A percentile compares a stretch with the other conserved stretches of the same genome.
Evolutionary conservation across 108 stramenopile genomes (phyloP).

Genomic region (Cyclotella kingstonii): DNA sequence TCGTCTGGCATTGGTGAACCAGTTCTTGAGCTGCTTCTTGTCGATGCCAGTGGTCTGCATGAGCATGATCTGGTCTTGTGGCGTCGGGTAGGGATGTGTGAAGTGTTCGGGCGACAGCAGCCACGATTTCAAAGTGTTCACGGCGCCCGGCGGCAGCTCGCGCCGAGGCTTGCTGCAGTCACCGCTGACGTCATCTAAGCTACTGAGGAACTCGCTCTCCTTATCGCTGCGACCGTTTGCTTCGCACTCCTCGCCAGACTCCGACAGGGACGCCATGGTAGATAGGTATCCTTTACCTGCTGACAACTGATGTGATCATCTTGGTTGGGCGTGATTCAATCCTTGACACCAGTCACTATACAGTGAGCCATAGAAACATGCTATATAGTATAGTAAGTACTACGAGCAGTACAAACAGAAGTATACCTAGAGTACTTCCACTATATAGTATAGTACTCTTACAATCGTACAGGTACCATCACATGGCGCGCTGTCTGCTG

Average conservation of each 20-base stretch:
- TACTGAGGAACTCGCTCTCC: too few relatives aligned
- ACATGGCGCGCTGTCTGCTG: too few relatives aligned
- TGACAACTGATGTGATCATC: background rate
- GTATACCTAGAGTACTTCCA: too few relatives aligned
- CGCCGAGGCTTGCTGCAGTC: conserved; percentile 73
- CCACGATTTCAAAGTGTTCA: conserved; percentile 89
- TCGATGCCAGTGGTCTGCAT: conserved; percentile 95
- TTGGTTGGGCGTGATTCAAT: conserved; percentile 3
- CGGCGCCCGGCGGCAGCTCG: conserved; percentile 89
- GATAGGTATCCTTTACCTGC: too few relatives aligned
- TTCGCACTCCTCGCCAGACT: too few relatives aligned
- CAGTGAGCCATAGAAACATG: too few relatives aligned
- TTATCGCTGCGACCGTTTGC: too few relatives aligned
- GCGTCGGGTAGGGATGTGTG: conserved; percentile 90
- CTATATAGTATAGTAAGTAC: too few relatives aligned
- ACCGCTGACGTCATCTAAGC: conserved; percentile 39
- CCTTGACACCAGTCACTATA: conserved; percentile 17
- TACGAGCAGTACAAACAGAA: too few relatives aligned
- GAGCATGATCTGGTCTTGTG: conserved; percentile 87
- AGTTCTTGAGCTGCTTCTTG: conserved; percentile 95
- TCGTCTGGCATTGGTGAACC: conserved; percentile 94
- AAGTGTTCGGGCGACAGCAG: conserved; percentile 88
- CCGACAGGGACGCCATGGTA: too few relatives aligned
- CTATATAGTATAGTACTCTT: too few relatives aligned
- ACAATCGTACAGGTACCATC: too few relatives aligned